A percentile compares a stretch with the other conserved stretches of the same genome.
These are phyloP conservation scores for Tuber calosporum DNA, from an alignment of 495 filamentous ascomycete species.

Conservation along the genomic window DNA sequence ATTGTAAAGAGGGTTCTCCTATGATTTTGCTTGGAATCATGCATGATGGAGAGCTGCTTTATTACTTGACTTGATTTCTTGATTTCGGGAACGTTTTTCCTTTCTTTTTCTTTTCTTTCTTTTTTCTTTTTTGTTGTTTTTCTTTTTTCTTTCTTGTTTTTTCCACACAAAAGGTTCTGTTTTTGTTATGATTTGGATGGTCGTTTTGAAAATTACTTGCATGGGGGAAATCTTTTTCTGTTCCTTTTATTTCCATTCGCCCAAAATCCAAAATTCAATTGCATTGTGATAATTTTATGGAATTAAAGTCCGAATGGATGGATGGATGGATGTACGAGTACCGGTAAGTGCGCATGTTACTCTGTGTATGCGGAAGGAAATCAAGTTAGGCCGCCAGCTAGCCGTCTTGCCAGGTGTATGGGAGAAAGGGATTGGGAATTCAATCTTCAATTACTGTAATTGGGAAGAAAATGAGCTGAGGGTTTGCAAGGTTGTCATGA, in stretches of 20 bases:
- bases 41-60: background rate
- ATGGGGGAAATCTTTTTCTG: background rate
- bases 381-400: background rate
- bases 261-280: background rate
- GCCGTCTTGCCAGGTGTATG: background rate
- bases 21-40: background rate
- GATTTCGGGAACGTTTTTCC: background rate
- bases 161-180: background rate
- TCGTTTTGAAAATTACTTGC: conserved; percentile 4
- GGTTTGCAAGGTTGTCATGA: background rate
- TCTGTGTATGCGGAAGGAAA: background rate
- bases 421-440: background rate
- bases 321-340: background rate
- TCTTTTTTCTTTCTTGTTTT: background rate
- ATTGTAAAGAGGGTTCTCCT: conserved; percentile 47
- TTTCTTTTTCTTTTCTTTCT: background rate
- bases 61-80: background rate
- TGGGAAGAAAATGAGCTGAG: background rate
- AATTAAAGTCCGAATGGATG: conserved; percentile 1
- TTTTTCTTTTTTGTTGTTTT: background rate
- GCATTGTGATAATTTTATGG: background rate
- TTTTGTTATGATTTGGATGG: background rate
- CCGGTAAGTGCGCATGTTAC: no score
- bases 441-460: no score
- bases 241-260: background rate